phyloP scores from a whole-genome alignment of 768 basidiomycete genomes.

The Lyophyllum shimeji region DNA sequence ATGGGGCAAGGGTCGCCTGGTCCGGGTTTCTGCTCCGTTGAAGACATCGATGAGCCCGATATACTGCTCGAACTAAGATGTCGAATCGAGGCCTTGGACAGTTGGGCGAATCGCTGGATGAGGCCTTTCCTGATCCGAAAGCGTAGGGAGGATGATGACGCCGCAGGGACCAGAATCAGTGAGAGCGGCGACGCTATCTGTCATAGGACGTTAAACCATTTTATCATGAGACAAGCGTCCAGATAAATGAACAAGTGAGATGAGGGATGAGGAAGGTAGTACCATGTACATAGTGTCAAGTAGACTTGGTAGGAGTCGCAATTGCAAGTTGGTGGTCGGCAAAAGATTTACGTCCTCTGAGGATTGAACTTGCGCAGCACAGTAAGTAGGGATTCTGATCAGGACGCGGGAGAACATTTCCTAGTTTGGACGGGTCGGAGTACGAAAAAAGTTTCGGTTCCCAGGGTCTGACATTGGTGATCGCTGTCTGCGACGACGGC shows the following conservation, averaged over 20 bases:
- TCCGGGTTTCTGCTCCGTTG: neutral
- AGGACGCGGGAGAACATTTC: conserved; percentile 4
- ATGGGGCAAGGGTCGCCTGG: neutral
- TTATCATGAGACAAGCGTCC: too few relatives aligned
- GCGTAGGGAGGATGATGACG: neutral
- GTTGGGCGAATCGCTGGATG: neutral
- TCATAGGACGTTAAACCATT: too few relatives aligned
- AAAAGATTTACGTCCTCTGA: too few relatives aligned
- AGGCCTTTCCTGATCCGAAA: neutral
- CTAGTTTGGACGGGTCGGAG: conserved; percentile 18
- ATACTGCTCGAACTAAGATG: neutral
- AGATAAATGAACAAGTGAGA: too few relatives aligned
- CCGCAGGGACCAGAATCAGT: neutral
- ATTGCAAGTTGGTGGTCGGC: too few relatives aligned
- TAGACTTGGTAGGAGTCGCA: too few relatives aligned
- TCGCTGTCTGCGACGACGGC: conserved; percentile 34
- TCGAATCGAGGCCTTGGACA: neutral
- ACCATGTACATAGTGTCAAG: too few relatives aligned
- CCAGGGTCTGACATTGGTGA: conserved; percentile 13
- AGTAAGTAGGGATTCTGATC: neutral
- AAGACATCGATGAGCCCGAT: neutral
- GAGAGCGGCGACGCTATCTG: too few relatives aligned
- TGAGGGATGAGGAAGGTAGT: too few relatives aligned
- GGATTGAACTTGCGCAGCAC: too few relatives aligned
- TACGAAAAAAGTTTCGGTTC: conserved; percentile 29